These are phyloP conservation scores for Trifolium fragiferum DNA, from an alignment of 306 rosid species.

Conservation along the genomic window DNA sequence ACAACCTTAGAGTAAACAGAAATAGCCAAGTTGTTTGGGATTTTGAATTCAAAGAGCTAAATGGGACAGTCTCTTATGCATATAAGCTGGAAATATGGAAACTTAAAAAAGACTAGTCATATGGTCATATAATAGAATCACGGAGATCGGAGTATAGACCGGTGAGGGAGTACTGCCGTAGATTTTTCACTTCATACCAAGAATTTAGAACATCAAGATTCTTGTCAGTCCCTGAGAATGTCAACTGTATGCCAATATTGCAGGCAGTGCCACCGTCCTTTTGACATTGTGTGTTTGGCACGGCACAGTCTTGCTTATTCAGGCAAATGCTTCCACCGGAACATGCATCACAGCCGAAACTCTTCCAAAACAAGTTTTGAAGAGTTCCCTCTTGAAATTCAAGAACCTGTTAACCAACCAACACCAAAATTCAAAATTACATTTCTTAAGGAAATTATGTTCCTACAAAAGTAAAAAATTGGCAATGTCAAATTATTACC, in stretches of 20 bases:
- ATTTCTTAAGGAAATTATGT: not conserved
- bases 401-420: slow-evolving; percentile 61
- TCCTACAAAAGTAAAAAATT: not conserved
- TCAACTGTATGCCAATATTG: slow-evolving; percentile 70
- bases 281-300: slow-evolving; percentile 62
- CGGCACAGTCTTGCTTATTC: slow-evolving; percentile 73
- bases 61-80: slow-evolving; percentile 16
- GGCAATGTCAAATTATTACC: slow-evolving; percentile 48
- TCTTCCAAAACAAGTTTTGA: slow-evolving; percentile 81
- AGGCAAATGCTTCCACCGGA: slow-evolving; percentile 60
- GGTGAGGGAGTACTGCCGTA: slow-evolving; percentile 65
- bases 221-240: slow-evolving; percentile 91
- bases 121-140: slow-evolving; percentile 51
- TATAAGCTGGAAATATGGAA: not conserved
- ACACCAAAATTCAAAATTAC: slow-evolving; percentile 23
- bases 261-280: slow-evolving; percentile 61
- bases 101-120: slow-evolving; percentile 27
- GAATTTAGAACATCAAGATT: slow-evolving; percentile 77
- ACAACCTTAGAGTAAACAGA: slow-evolving; percentile 9
- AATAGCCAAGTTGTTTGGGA: slow-evolving; percentile 6
- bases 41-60: slow-evolving; percentile 20
- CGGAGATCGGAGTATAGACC: slow-evolving; percentile 61
- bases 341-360: slow-evolving; percentile 72
- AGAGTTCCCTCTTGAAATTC: slow-evolving; percentile 80
- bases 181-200: slow-evolving; percentile 80